Percentiles rank a stretch among this genome's conserved stretches.
Conservation (phyloP, 495 filamentous ascomycete species). For the Xylaria grammica region DNA sequence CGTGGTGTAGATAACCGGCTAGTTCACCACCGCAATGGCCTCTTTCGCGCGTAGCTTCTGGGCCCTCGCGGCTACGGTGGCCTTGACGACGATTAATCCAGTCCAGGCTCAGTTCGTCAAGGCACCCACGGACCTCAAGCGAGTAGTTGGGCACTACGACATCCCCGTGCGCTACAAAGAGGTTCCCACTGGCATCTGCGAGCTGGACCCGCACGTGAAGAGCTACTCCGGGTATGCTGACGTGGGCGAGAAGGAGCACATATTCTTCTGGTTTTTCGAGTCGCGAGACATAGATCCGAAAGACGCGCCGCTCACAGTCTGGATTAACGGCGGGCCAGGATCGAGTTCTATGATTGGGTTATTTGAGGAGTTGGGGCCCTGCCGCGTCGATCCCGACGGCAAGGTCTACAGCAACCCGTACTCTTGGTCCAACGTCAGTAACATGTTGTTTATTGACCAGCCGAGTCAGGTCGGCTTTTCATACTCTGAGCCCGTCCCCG, state of each 20-base stretch:
- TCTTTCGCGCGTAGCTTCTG: slow-evolving; percentile 29
- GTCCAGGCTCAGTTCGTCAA: slow-evolving; percentile 61
- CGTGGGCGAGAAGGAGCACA: slow-evolving; percentile 63
- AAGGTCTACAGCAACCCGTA: slow-evolving; percentile 60
- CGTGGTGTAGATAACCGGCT: background rate
- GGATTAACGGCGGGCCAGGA: slow-evolving; percentile 67
- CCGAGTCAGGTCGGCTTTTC: slow-evolving; percentile 65
- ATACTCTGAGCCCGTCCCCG: slow-evolving; percentile 60
- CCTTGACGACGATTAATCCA: background rate
- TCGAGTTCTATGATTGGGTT: slow-evolving; percentile 66
- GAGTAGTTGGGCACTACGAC: slow-evolving; percentile 55
- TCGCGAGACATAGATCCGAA: slow-evolving; percentile 57
- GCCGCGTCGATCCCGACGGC: slow-evolving; percentile 56
- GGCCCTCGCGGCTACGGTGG: slow-evolving; percentile 31
- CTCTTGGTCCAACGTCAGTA: slow-evolving; percentile 63
- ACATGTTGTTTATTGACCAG: slow-evolving; percentile 67
- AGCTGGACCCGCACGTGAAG: slow-evolving; percentile 67
- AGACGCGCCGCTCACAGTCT: slow-evolving; percentile 64
- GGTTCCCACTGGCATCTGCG: slow-evolving; percentile 67
- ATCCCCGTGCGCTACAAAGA: slow-evolving; percentile 65
- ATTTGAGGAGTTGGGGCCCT: slow-evolving; percentile 69
- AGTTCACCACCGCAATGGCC: slow-evolving; percentile 26
- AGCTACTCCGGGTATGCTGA: slow-evolving; percentile 72
- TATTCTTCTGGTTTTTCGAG: slow-evolving; percentile 73
- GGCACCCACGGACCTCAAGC: slow-evolving; percentile 59